Base-by-base conservation (phyloP, 129 eudicot genomes). In the Arctium minus region DNA sequence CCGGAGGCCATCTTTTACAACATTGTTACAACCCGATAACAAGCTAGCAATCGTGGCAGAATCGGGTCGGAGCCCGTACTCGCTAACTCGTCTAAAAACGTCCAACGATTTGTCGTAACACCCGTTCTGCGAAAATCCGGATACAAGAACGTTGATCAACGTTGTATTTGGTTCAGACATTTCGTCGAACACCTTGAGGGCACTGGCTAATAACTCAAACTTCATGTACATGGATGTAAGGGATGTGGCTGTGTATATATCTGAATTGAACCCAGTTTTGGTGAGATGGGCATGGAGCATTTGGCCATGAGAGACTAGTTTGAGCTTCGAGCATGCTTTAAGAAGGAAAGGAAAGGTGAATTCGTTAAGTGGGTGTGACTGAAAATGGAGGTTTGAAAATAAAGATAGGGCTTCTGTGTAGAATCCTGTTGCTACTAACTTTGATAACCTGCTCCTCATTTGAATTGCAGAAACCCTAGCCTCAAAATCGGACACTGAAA, bases 161-260 rank as follows among this genome's bases (percentile, higher is more conserved):
- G 89, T 76, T 0, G 85, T 53, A 80, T 78, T 88, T 81, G 91
- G 93, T 71, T 91, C 75, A 70, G 97, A 72, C 27, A 92, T 87
- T 91, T 88, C 97, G 75, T 91, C 94, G 85, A 92, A 92, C 97
- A 92, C 83, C 80, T 94, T 81, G 81, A 85, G 73, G n/a, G 97
- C 97, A 75, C 39, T 67, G 12, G 38, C 77, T 0, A 85, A 6
- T 2, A 78, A 38, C 72, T 56, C 74, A 35, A 88, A 73, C 27
- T 86, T 91, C 85, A 84, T 76, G 78, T 92, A 92, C 89, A 84
- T 81, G 38, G 79, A 67, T 1, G 91, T 85, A 7, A 93, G 96
- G 62, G 92, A 72, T 4, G 92, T 91, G 48, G 86, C 87, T 9
- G 94, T 85, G 67, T 91, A 87, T 56, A 75, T 88, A 37, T 91